A percentile compares a stretch with the other conserved stretches of the same genome.
Conservation (phyloP, 1,139 yeast species). For the Pichia kudriavzevii region DNA sequence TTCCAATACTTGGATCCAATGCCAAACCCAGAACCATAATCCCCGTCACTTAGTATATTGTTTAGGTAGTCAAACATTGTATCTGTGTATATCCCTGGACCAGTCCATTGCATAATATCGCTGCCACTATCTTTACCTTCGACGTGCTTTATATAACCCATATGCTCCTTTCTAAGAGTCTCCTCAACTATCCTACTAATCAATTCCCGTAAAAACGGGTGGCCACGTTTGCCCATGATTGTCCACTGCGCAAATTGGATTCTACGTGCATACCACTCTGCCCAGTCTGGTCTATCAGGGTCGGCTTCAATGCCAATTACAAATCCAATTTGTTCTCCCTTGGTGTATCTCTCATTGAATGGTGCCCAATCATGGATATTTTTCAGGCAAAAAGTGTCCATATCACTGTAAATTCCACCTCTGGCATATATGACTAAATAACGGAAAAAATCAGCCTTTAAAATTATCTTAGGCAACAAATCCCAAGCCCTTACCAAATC, state of each 20-base stretch:
- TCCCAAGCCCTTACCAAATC: slow-evolving; percentile 57
- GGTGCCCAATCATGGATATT: slow-evolving; percentile 41
- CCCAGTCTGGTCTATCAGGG: slow-evolving; percentile 66
- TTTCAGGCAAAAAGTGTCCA: slow-evolving; percentile 53
- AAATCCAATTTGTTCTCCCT: slow-evolving; percentile 37
- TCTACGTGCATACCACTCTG: slow-evolving; percentile 64
- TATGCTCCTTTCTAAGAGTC: slow-evolving; percentile 39
- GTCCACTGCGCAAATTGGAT: slow-evolving; percentile 80
- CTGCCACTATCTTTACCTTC: slow-evolving; percentile 46
- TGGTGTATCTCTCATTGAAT: slow-evolving; percentile 13
- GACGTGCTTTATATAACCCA: slow-evolving; percentile 21
- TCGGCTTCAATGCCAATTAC: slow-evolving; percentile 77
- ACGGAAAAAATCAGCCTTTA: slow-evolving; percentile 71
- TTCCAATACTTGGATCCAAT: slow-evolving; percentile 26
- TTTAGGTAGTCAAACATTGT: slow-evolving; percentile 59
- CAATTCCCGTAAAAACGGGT: slow-evolving; percentile 64
- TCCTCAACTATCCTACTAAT: slow-evolving; percentile 57
- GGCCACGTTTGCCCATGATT: slow-evolving; percentile 62
- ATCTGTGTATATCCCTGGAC: slow-evolving; percentile 78
- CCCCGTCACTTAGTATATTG: slow-evolving; percentile 24
- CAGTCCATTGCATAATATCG: slow-evolving; percentile 76
- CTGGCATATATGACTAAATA: slow-evolving; percentile 62
- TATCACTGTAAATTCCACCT: slow-evolving; percentile 74
- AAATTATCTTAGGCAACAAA: slow-evolving; percentile 53
- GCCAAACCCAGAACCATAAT: slow-evolving; percentile 26